Evolutionary conservation across 2,329 filamentous ascomycete species (phyloP).

Genomic region (Pyrenochaeta sp.): DNA sequence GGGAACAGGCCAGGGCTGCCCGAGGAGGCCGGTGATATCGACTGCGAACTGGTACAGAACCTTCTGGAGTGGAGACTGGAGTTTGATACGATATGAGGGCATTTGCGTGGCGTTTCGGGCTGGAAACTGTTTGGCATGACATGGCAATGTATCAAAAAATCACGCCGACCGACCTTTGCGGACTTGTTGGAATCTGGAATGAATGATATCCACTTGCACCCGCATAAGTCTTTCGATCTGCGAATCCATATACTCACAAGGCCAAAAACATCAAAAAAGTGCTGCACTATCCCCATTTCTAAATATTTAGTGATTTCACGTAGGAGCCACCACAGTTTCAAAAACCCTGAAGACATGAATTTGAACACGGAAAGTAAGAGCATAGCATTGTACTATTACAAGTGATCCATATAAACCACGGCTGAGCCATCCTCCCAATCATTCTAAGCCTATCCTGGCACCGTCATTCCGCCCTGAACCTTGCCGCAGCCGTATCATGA

Average conservation of each 20-base stretch:
- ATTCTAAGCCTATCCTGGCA: constrained; percentile 10
- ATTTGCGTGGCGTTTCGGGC: constrained; percentile 28
- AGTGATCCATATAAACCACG: constrained; percentile 9
- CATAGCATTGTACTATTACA: constrained; percentile 30
- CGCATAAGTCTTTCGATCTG: neutral
- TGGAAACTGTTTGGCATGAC: constrained; percentile 2
- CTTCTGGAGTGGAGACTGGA: constrained; percentile 6
- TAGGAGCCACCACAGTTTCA: no score
- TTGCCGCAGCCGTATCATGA: constrained; percentile 6
- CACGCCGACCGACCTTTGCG: neutral
- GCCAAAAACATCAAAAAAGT: no score
- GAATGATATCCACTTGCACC: no score
- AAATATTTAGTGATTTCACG: no score
- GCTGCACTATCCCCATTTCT: no score
- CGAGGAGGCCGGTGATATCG: constrained; percentile 24
- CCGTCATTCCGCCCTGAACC: constrained; percentile 3
- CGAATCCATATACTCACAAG: no score
- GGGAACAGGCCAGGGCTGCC: constrained; percentile 44
- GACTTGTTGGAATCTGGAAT: neutral
- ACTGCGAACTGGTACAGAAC: neutral
- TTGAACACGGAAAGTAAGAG: neutral
- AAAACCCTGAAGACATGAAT: no score
- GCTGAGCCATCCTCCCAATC: constrained; percentile 10
- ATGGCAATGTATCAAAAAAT: neutral
- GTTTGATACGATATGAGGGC: constrained; percentile 12